Conservation (phyloP, 495 filamentous ascomycete species). For the Podospora fimiseda region DNA sequence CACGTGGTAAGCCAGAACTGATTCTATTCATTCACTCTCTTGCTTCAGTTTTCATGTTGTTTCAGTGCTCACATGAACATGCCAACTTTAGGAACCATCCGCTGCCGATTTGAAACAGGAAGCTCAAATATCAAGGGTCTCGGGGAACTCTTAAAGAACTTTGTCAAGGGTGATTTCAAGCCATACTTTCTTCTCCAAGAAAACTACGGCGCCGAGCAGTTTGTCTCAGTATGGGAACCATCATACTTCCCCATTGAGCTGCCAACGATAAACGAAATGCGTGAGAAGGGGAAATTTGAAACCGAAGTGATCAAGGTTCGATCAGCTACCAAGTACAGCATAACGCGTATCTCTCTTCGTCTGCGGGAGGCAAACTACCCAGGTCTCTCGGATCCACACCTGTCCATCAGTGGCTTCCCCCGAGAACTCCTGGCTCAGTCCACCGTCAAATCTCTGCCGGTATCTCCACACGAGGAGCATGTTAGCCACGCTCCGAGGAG, state of each 20-base stretch:
- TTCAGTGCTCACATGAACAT: neutral
- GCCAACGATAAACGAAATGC: slow-evolving; percentile 25
- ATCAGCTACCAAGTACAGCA: slow-evolving; percentile 16
- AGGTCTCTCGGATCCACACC: neutral
- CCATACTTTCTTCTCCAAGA: slow-evolving; percentile 30
- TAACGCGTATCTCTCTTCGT: slow-evolving; percentile 25
- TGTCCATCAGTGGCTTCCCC: slow-evolving; percentile 32
- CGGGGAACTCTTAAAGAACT: slow-evolving; percentile 23
- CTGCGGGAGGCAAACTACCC: slow-evolving; percentile 23
- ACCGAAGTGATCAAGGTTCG: slow-evolving; percentile 17
- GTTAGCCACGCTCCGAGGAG: no score
- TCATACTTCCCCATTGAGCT: slow-evolving; percentile 21
- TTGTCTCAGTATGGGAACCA: slow-evolving; percentile 9
- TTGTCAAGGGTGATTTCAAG: slow-evolving; percentile 27
- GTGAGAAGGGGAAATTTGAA: slow-evolving; percentile 23
- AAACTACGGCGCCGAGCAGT: slow-evolving; percentile 6
- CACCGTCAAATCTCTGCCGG: no score
- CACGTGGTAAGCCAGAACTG: slow-evolving; percentile 19
- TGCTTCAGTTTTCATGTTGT: neutral
- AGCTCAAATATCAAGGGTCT: slow-evolving; percentile 24
- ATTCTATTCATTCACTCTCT: neutral
- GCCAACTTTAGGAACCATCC: slow-evolving; percentile 22
- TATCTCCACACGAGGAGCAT: no score
- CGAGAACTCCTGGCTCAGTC: slow-evolving; percentile 20
- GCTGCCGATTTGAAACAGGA: slow-evolving; percentile 27